Conservation (phyloP, 345 rosid genomes). For the Orychophragmus violaceus region DNA sequence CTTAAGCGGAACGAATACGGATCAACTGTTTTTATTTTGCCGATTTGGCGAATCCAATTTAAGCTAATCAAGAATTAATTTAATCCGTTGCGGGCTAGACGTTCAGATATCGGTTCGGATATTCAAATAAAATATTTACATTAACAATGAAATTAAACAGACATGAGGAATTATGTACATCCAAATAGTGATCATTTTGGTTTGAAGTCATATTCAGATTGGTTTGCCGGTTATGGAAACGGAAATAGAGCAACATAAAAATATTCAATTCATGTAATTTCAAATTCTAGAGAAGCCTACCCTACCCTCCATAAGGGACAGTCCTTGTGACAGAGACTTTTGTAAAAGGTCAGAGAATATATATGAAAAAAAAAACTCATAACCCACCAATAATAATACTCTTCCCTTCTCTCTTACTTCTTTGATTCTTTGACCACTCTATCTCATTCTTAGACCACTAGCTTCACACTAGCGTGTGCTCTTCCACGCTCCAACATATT, state of each 20-base stretch:
- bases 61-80: too few relatives aligned
- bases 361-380: not conserved
- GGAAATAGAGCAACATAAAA: not conserved
- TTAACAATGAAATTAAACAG: not conserved
- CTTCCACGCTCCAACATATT: not conserved
- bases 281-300: not conserved
- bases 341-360: not conserved
- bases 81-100: too few relatives aligned
- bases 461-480: conserved; percentile 1
- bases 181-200: not conserved
- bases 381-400: conserved; percentile 11
- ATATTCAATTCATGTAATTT: not conserved
- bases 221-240: not conserved
- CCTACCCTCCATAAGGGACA: not conserved
- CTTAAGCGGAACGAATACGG: too few relatives aligned
- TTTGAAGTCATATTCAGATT: not conserved
- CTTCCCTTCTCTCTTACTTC: not conserved
- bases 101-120: too few relatives aligned
- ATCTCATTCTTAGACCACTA: too few relatives aligned
- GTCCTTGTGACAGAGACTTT: conserved; percentile 14
- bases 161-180: not conserved
- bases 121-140: not conserved
- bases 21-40: too few relatives aligned
- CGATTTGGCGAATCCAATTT: too few relatives aligned
- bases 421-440: not conserved